These are phyloP conservation scores for Cytospora mali DNA, from an alignment of 2,329 filamentous ascomycete species.

Conservation along the genomic window DNA sequence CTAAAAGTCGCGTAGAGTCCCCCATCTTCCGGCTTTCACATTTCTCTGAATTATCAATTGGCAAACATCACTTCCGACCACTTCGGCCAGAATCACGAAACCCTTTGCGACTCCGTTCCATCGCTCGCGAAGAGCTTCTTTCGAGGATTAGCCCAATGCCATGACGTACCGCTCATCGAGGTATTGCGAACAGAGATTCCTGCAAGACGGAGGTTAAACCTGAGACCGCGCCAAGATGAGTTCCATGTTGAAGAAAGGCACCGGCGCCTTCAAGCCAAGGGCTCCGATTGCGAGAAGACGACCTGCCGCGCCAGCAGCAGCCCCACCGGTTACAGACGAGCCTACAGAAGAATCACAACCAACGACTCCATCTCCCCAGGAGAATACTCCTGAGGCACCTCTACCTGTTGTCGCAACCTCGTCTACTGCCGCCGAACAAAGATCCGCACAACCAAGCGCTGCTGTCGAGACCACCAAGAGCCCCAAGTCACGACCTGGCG, in stretches of 20 bases:
- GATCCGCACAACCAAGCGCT: background rate
- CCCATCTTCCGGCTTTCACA: background rate
- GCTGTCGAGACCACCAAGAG: conserved; percentile 1
- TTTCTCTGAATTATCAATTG: background rate
- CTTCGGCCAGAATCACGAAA: background rate
- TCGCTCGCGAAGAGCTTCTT: background rate
- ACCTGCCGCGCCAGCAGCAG: conserved; percentile 40
- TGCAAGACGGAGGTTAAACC: conserved; percentile 24
- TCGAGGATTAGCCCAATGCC: conserved; percentile 13
- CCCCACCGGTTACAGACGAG: conserved; percentile 7
- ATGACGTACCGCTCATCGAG: conserved; percentile 17
- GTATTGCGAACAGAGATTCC: conserved; percentile 5
- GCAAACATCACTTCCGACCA: background rate
- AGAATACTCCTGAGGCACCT: conserved; percentile 17
- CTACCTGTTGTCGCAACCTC: conserved; percentile 16
- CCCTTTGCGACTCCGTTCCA: background rate
- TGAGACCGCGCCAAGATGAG: conserved; percentile 55
- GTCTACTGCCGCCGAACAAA: conserved; percentile 11
- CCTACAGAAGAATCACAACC: conserved; percentile 28
- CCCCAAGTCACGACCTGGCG: conserved; percentile 8
- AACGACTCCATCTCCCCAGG: conserved; percentile 27
- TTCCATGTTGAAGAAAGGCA: conserved; percentile 69
- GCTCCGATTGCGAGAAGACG: conserved; percentile 58
- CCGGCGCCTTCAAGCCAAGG: conserved; percentile 69
- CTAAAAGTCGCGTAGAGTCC: conserved; percentile 1